These are phyloP conservation scores for Dicorynia guianensis DNA, from an alignment of 306 rosid genomes.

Conservation along the genomic window DNA sequence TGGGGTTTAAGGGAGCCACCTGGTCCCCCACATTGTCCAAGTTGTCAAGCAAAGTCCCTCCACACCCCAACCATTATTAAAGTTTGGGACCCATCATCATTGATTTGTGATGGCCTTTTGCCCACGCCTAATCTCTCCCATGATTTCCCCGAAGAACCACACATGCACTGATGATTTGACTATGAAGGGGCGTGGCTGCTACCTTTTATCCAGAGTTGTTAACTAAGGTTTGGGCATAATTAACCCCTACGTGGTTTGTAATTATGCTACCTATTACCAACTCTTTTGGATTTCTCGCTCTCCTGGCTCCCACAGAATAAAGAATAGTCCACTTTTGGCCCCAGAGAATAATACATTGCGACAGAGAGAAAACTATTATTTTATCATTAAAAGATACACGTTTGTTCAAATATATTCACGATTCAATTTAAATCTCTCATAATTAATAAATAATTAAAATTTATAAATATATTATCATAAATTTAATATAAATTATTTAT, in stretches of 20 bases:
- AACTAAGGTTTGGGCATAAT: conserved; percentile 29
- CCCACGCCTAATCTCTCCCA: conserved; percentile 60
- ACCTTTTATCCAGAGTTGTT: conserved; percentile 22
- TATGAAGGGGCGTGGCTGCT: background rate
- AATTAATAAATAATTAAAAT: too few species aligned
- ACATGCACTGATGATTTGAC: conserved; percentile 62
- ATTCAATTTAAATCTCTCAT: too few species aligned
- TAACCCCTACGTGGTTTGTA: conserved; percentile 36
- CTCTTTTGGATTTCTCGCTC: conserved; percentile 36
- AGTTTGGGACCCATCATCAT: conserved; percentile 54
- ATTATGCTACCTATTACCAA: conserved; percentile 30
- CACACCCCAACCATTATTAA: conserved; percentile 46
- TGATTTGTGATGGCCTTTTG: conserved; percentile 49
- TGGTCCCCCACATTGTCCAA: conserved; percentile 52
- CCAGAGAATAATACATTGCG: conserved; percentile 1
- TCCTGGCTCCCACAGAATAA: conserved; percentile 9
- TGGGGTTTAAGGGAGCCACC: conserved; percentile 54
- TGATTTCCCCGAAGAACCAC: conserved; percentile 48
- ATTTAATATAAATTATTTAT: too few species aligned
- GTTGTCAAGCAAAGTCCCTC: conserved; percentile 44
- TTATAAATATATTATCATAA: too few species aligned
- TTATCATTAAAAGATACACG: too few species aligned
- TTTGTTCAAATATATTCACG: too few species aligned
- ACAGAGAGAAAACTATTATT: too few species aligned
- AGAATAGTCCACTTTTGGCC: conserved; percentile 36